phyloP scores from a whole-genome alignment of 176 grass and related monocot genomes.

The Pharus latifolius region DNA sequence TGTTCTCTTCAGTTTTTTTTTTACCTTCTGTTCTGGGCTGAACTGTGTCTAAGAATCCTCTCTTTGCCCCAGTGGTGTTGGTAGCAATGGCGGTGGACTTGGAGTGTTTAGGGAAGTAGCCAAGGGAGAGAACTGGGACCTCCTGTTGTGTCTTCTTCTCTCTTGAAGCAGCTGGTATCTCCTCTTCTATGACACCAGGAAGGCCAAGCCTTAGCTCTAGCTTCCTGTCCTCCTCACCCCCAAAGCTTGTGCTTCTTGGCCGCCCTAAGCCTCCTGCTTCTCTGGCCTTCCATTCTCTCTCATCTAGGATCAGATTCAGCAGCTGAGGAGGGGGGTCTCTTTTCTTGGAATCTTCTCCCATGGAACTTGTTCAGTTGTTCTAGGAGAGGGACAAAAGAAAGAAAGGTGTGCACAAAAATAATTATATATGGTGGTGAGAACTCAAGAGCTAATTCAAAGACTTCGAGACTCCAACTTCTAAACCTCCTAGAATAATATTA shows the following conservation, averaged over 20 bases:
- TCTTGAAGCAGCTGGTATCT: not conserved
- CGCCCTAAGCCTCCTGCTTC: not conserved
- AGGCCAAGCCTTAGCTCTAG: slow-evolving; percentile 80
- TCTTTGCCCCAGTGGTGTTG: slow-evolving; percentile 56
- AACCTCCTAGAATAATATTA: not conserved
- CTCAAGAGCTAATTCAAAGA: slow-evolving; percentile 9
- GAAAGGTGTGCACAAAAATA: not conserved
- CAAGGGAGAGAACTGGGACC: slow-evolving; percentile 40
- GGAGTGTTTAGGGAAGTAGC: slow-evolving; percentile 30
- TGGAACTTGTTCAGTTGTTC: slow-evolving; percentile 15
- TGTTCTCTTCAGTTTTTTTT: not conserved
- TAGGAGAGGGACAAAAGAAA: not conserved
- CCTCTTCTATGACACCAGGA: slow-evolving; percentile 44
- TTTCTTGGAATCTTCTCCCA: slow-evolving; percentile 48
- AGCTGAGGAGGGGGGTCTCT: slow-evolving; percentile 38
- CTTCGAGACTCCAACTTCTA: slow-evolving; percentile 5
- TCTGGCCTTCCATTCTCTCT: slow-evolving; percentile 42
- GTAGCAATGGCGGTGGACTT: not conserved
- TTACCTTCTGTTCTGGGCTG: slow-evolving; percentile 53
- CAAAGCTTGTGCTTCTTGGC: slow-evolving; percentile 12
- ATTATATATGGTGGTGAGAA: not conserved
- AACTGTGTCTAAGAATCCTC: slow-evolving; percentile 43
- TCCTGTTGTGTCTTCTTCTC: slow-evolving; percentile 23
- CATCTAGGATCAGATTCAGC: slow-evolving; percentile 73
- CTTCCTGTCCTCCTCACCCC: slow-evolving; percentile 47